Evolutionary conservation across 2,329 filamentous ascomycete genomes (phyloP).

Genomic region (Ophiostoma montium): DNA sequence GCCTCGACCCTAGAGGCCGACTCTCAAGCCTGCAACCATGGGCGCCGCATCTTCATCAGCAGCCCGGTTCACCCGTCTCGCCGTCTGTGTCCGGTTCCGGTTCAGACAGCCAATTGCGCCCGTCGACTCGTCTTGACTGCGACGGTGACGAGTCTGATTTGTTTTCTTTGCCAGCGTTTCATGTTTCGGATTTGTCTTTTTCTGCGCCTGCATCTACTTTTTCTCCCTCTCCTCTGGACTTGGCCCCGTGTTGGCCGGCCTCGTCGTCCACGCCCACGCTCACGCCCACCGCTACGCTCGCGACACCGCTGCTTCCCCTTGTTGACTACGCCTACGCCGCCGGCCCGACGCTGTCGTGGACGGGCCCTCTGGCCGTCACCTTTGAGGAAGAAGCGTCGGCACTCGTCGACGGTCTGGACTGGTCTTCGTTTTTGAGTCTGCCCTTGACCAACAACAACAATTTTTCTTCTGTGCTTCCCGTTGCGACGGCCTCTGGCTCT

Average conservation of each 20-base stretch:
- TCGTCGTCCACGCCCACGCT: not conserved
- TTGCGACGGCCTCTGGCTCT: too few species aligned
- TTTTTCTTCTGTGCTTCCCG: too few species aligned
- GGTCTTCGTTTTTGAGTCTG: conserved; percentile 5
- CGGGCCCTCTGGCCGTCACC: not conserved
- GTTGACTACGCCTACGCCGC: not conserved
- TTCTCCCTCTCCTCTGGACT: not conserved
- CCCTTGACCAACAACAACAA: not conserved
- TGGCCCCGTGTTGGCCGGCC: too few species aligned
- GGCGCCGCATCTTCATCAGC: conserved; percentile 5
- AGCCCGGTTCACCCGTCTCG: conserved; percentile 1
- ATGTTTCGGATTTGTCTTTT: not conserved
- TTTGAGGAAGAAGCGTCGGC: not conserved
- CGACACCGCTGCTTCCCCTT: conserved; percentile 1
- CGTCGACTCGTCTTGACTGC: conserved; percentile 7
- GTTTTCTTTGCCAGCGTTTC: conserved; percentile 6
- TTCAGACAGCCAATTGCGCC: conserved; percentile 5
- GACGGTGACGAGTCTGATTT: conserved; percentile 1
- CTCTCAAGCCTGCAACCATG: conserved; percentile 14
- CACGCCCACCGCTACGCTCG: not conserved
- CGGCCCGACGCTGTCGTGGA: not conserved
- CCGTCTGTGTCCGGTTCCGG: conserved; percentile 7
- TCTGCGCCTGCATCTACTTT: not conserved
- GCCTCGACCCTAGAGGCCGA: conserved; percentile 11
- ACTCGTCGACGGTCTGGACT: conserved; percentile 4